Evolutionary conservation across 345 rosid genomes (phyloP).

Genomic region (Erucastrum elatum): DNA sequence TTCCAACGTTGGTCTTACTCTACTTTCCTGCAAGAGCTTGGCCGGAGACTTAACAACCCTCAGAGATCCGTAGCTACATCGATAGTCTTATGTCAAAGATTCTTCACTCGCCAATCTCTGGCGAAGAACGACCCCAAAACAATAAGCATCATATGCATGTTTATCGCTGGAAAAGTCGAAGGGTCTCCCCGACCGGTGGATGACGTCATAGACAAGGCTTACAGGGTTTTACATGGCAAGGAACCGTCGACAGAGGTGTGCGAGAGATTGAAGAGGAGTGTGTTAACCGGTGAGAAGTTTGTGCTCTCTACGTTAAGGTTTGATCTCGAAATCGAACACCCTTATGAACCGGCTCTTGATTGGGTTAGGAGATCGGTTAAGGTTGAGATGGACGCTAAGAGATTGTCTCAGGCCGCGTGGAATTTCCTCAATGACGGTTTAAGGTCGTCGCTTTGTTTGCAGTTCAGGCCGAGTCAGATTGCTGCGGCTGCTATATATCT

Average conservation of each 20-base stretch:
- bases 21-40: conserved; percentile 24
- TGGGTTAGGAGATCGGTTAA: conserved; percentile 23
- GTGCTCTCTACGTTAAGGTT: conserved; percentile 21
- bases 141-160: conserved; percentile 20
- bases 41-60: background rate
- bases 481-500: conserved; percentile 22
- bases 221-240: background rate
- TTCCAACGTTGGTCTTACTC: conserved; percentile 33
- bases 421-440: conserved; percentile 11
- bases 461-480: conserved; percentile 12
- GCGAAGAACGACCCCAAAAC: conserved; percentile 18
- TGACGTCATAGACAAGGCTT: background rate
- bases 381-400: background rate
- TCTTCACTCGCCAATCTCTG: conserved; percentile 20
- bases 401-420: conserved; percentile 7
- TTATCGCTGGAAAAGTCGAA: conserved; percentile 25
- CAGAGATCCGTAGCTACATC: conserved; percentile 13
- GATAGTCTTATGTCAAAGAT: conserved; percentile 4
- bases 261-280: background rate
- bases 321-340: conserved; percentile 16
- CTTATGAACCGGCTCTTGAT: background rate
- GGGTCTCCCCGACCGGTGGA: conserved; percentile 1
- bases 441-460: conserved; percentile 19
- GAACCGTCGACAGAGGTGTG: background rate
- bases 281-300: conserved; percentile 20